Evolutionary conservation across 345 rosid species (phyloP).

Genomic region (Citrus maxima): DNA sequence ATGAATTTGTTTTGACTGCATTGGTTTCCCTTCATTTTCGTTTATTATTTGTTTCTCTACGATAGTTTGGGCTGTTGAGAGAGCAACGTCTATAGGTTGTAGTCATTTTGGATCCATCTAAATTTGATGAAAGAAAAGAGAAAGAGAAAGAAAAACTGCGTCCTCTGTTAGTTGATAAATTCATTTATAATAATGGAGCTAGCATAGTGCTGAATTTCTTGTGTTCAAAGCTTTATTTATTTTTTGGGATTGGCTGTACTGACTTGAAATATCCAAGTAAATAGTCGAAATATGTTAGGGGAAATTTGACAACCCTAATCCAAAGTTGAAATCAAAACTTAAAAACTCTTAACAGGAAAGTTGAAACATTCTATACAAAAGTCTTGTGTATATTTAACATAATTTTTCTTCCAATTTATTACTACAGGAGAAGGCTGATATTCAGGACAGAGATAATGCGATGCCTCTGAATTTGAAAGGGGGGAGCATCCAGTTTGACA

Average conservation of each 20-base stretch:
- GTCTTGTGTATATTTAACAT: conserved; percentile 6
- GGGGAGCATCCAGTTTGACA: conserved; percentile 78
- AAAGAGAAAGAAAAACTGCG: neutral
- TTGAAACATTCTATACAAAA: neutral
- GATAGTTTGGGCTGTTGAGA: neutral
- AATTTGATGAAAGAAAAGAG: neutral
- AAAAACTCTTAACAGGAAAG: neutral
- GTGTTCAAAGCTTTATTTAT: no score
- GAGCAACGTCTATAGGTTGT: neutral
- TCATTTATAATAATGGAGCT: neutral
- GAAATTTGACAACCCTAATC: neutral
- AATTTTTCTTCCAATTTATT: conserved; percentile 21
- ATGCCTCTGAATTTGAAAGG: conserved; percentile 70
- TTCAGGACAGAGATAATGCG: conserved; percentile 61
- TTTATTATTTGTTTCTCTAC: neutral
- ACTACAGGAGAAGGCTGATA: conserved; percentile 81
- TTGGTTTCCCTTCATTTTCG: neutral
- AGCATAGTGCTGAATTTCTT: neutral
- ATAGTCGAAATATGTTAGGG: neutral
- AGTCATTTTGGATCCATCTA: neutral
- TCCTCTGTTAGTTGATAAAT: neutral
- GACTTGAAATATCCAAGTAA: neutral
- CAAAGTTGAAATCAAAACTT: neutral
- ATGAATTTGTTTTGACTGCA: neutral
- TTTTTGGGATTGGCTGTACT: neutral